Conservation (phyloP, 805 yeast genomes). For the Pichia heedii region DNA sequence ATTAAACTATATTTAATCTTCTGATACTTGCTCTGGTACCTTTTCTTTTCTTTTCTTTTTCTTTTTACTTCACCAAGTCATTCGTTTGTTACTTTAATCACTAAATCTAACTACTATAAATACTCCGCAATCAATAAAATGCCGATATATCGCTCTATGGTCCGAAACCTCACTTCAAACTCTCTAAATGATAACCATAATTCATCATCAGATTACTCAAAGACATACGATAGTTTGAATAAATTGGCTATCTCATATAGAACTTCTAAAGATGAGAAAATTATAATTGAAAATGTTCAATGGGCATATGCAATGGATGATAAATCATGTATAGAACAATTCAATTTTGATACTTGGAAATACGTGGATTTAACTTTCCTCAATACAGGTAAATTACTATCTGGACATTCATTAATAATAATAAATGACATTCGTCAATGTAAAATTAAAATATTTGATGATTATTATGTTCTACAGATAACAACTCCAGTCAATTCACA, state of each 20-base stretch:
- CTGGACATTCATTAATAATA: conserved; percentile 10
- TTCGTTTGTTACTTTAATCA: too few species aligned
- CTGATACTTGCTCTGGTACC: too few species aligned
- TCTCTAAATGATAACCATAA: too few species aligned
- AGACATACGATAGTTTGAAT: too few species aligned
- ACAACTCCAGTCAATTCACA: conserved; percentile 26
- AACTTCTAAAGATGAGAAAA: not conserved
- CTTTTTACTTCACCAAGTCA: too few species aligned
- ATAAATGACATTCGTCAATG: conserved; percentile 24
- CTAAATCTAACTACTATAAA: too few species aligned
- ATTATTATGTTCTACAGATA: conserved; percentile 32
- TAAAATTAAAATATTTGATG: conserved; percentile 16
- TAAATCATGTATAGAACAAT: not conserved
- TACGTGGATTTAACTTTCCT: not conserved
- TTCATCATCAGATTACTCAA: too few species aligned
- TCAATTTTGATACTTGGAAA: not conserved
- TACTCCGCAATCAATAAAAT: too few species aligned
- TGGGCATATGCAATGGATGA: not conserved
- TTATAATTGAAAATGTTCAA: not conserved
- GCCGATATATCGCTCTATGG: too few species aligned
- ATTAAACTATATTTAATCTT: too few species aligned
- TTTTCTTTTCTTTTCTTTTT: too few species aligned
- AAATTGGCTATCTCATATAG: not conserved
- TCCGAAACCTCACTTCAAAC: too few species aligned
- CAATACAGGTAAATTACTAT: not conserved